A percentile compares a stretch with the other conserved stretches of the same genome.
Evolutionary conservation across 2,329 filamentous ascomycete genomes (phyloP).

Genomic region (Fusarium abutilonis): DNA sequence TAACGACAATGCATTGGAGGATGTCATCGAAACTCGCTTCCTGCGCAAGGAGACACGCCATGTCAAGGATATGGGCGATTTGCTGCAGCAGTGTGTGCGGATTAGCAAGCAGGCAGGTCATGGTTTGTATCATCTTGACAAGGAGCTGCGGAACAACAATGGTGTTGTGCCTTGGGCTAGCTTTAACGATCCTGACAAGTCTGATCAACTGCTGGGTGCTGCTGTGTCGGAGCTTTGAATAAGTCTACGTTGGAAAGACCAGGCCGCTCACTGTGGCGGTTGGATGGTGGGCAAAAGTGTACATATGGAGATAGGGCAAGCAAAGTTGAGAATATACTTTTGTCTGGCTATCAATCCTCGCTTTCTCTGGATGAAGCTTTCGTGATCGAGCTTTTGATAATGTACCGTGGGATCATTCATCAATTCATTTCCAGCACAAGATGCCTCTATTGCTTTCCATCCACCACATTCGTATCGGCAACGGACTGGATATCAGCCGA

Average conservation of each 20-base stretch:
- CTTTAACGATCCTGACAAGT: conserved; percentile 16
- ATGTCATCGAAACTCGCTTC: conserved; percentile 15
- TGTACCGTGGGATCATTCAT: too few relatives aligned
- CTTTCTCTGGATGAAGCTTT: too few relatives aligned
- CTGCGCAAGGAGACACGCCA: conserved; percentile 17
- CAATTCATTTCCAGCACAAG: background rate
- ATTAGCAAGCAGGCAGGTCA: conserved; percentile 16
- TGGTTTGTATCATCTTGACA: conserved; percentile 13
- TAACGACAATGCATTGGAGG: conserved; percentile 2
- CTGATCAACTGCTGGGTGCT: conserved; percentile 1
- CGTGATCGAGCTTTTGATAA: too few relatives aligned
- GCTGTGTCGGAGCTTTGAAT: background rate
- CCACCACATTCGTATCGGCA: conserved; percentile 15
- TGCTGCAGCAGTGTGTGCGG: conserved; percentile 9
- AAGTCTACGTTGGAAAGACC: too few relatives aligned
- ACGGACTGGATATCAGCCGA: conserved; percentile 21
- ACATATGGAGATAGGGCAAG: too few relatives aligned
- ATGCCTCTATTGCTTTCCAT: background rate
- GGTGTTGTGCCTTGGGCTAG: conserved; percentile 10
- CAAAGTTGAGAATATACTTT: background rate
- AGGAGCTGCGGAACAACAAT: conserved; percentile 8
- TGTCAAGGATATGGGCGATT: conserved; percentile 11
- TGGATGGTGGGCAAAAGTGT: too few relatives aligned
- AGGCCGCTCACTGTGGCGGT: too few relatives aligned
- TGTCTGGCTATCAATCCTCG: too few relatives aligned